phyloP scores from a whole-genome alignment of 495 filamentous ascomycete genomes.

The Immersiella caudata region DNA sequence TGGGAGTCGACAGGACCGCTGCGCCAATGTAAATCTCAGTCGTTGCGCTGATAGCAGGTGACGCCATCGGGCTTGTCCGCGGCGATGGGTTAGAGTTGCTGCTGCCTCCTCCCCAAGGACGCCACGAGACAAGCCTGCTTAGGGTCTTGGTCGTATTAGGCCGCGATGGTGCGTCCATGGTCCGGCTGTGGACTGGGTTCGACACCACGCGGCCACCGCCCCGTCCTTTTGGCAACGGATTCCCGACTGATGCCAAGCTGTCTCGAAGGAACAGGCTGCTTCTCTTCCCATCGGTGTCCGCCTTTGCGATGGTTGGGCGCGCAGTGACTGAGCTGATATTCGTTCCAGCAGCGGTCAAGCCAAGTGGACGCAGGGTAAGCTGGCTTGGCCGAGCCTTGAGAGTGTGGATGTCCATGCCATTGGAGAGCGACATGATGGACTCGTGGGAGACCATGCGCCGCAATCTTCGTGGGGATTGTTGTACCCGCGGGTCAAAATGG shows the following conservation, averaged over 20 bases:
- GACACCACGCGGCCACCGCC: conserved; percentile 27
- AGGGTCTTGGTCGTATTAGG: conserved; percentile 31
- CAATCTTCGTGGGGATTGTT: conserved; percentile 28
- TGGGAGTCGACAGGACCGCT: conserved; percentile 22
- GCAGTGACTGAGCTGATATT: conserved; percentile 47
- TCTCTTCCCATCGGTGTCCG: conserved; percentile 35
- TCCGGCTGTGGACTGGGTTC: conserved; percentile 9
- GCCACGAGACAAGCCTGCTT: conserved; percentile 49
- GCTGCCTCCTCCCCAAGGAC: conserved; percentile 44
- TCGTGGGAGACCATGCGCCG: conserved; percentile 54
- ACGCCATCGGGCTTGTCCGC: conserved; percentile 21
- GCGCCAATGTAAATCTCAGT: conserved; percentile 9
- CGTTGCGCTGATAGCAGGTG: conserved; percentile 23
- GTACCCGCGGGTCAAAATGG: conserved; percentile 24
- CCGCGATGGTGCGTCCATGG: neutral
- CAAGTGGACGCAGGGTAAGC: conserved; percentile 49
- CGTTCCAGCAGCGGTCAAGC: conserved; percentile 46
- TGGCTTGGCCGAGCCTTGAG: conserved; percentile 56
- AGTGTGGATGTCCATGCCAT: conserved; percentile 59
- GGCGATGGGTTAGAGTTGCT: conserved; percentile 20
- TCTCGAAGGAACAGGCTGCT: conserved; percentile 46
- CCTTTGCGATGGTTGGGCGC: conserved; percentile 42
- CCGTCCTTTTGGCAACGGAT: conserved; percentile 23
- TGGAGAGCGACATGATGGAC: conserved; percentile 57
- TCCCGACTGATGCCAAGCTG: conserved; percentile 37